Percentiles rank a stretch among this genome's conserved stretches.
These are phyloP conservation scores for Aegle marmelos DNA, from an alignment of 345 rosid species.

Conservation along the genomic window DNA sequence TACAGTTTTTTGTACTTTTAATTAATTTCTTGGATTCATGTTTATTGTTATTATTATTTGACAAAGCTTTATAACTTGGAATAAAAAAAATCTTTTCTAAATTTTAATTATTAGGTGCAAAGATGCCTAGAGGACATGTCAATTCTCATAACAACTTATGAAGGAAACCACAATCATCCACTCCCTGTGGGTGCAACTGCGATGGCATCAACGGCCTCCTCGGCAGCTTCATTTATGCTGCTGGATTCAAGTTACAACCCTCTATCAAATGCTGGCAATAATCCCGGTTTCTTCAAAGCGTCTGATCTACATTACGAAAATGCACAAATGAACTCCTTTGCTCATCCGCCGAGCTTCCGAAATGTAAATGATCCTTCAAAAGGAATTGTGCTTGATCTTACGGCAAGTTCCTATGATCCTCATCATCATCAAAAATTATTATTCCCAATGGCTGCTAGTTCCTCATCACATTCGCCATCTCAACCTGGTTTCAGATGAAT, in stretches of 20 bases:
- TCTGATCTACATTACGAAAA: slow-evolving; percentile 13
- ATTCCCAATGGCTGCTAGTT: slow-evolving; percentile 9
- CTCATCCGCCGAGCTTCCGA: slow-evolving; percentile 13
- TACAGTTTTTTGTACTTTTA: too few species aligned
- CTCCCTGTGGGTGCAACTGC: slow-evolving; percentile 59
- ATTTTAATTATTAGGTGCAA: slow-evolving; percentile 37
- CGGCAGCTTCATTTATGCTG: slow-evolving; percentile 47
- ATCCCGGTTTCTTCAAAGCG: slow-evolving; percentile 13
- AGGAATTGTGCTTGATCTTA: slow-evolving; percentile 43
- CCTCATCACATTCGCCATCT: slow-evolving; percentile 14
- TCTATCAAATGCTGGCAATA: background rate
- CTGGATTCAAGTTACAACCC: slow-evolving; percentile 33
- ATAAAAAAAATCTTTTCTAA: too few species aligned
- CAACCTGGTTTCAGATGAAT: slow-evolving; percentile 22
- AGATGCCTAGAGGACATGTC: slow-evolving; percentile 65
- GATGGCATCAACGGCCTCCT: slow-evolving; percentile 53
- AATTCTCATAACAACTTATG: slow-evolving; percentile 59
- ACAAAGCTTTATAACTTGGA: too few species aligned
- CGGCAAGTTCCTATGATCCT: slow-evolving; percentile 11
- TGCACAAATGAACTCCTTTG: slow-evolving; percentile 17
- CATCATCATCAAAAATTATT: background rate
- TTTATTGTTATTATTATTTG: too few species aligned
- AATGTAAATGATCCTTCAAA: slow-evolving; percentile 36
- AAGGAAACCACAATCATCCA: slow-evolving; percentile 63
- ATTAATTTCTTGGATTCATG: too few species aligned